Base-by-base conservation (phyloP, 164 flowering plant genomes). In the Chimonanthus praecox region DNA sequence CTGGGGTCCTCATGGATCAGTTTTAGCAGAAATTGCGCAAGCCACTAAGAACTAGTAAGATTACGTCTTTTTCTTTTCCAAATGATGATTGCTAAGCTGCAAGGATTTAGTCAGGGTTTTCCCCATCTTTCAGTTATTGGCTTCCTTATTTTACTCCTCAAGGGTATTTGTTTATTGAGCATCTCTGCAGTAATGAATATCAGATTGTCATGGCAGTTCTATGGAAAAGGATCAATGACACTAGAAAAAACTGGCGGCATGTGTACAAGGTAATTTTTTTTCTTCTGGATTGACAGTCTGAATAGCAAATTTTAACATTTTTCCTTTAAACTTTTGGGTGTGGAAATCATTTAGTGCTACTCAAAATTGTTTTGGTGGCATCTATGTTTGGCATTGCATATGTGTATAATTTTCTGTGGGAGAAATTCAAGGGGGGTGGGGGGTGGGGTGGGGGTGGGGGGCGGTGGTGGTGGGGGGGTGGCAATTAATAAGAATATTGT, bases 191-290 rank as follows among this genome's bases (percentile, higher is more conserved):
- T 76, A 87, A 91, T 74, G 98, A 96, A 71, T 92, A 91, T 81
- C 99, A 96, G 79, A 89, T 92, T 93, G 92, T 96, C 77, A 94
- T 96, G 97, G 65, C 87, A 6, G 88, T 94, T 49, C 73, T 94
- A 54, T 96, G 99, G 99, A 96, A 92, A 80, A 83, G 98, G 62
- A 83, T 91, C 18, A 96, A 84, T 82, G 98, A 94, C 76, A 94
- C 94, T 80, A 98, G 99, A 62, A 96, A 96, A 80, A 96, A 96
- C 80, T 96, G 99, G 99, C 88, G 99, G 76, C 99, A 96, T 85
- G 99, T 96, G 46, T 94, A 94, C 84, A 96, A 96, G 98, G 99
- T 96, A 54, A 48, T 73, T 10, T 45, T 18, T 47, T 0, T 61
- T n/a, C 18, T 66, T 11, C 43, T 47, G 9, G 58, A 6, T 33